These are phyloP conservation scores for Piper betle DNA, from an alignment of 164 flowering plant species.

Conservation along the genomic window DNA sequence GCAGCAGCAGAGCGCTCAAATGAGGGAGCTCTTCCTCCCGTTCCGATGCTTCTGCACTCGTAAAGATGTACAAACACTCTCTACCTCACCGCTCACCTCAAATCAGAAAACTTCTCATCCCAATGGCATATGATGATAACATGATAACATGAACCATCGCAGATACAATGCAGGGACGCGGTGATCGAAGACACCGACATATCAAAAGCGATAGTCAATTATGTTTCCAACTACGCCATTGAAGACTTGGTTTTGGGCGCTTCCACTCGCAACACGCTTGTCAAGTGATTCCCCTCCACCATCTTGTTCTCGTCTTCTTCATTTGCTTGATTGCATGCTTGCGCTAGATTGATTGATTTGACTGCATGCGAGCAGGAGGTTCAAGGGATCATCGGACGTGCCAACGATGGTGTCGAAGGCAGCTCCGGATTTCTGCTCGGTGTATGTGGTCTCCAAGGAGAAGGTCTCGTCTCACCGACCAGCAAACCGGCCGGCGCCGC, in stretches of 20 bases:
- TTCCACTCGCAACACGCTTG: slow-evolving; percentile 30
- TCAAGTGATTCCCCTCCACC: slow-evolving; percentile 24
- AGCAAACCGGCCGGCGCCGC: slow-evolving; percentile 48
- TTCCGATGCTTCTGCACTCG: slow-evolving; percentile 36
- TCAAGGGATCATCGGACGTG: slow-evolving; percentile 32
- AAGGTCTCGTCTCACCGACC: slow-evolving; percentile 40
- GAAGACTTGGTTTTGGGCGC: slow-evolving; percentile 55
- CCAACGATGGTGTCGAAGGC: slow-evolving; percentile 35
- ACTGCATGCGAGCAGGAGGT: slow-evolving; percentile 25
- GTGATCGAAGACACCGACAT: slow-evolving; percentile 44
- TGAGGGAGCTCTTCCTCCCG: slow-evolving; percentile 31
- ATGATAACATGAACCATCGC: background rate
- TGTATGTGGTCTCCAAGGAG: slow-evolving; percentile 54
- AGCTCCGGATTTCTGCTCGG: slow-evolving; percentile 71
- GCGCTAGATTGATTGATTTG: background rate
- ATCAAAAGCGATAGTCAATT: slow-evolving; percentile 48
- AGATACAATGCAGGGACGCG: slow-evolving; percentile 55
- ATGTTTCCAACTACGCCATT: slow-evolving; percentile 36
- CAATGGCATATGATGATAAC: no score
- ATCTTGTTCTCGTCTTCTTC: background rate
- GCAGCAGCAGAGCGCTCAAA: background rate
- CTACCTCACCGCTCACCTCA: background rate
- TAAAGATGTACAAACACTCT: slow-evolving; percentile 33
- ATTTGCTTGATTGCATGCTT: background rate
- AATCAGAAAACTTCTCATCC: no score